Conservation (phyloP, 1,284 basidiomycete genomes). For the Trametes polyzona region DNA sequence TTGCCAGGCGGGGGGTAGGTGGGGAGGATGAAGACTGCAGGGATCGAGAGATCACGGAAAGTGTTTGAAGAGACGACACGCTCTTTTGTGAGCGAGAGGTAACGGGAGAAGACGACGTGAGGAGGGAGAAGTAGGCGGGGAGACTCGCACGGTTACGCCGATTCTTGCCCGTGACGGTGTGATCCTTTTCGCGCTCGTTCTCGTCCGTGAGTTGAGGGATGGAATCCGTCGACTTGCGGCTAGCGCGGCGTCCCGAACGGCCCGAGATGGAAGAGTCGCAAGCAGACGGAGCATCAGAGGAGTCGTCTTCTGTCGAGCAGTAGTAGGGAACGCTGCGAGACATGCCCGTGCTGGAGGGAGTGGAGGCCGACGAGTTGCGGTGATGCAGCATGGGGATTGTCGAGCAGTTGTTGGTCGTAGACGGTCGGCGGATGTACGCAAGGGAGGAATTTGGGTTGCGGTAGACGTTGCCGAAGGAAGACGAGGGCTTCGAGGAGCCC, state of each 20-base stretch:
- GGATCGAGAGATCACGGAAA: constrained; percentile 43
- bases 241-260: constrained; percentile 21
- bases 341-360: constrained; percentile 43
- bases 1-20: constrained; percentile 37
- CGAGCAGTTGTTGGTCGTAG: constrained; percentile 68
- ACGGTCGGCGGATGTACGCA: constrained; percentile 70
- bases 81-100: constrained; percentile 35
- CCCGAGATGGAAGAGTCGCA: constrained; percentile 34
- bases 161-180: constrained; percentile 51
- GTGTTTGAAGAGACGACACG: constrained; percentile 53
- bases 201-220: constrained; percentile 28
- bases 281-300: constrained; percentile 43
- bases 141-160: constrained; percentile 72
- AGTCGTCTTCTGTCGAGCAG: constrained; percentile 48
- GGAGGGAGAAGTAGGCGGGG: constrained; percentile 76
- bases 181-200: constrained; percentile 35
- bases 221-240: constrained; percentile 24
- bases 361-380: constrained; percentile 51
- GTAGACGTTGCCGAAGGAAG: constrained; percentile 36
- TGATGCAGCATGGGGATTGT: constrained; percentile 60
- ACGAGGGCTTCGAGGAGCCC: constrained; percentile 42
- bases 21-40: constrained; percentile 36
- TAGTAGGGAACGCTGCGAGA: constrained; percentile 47
- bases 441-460: constrained; percentile 36
- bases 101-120: constrained; percentile 50